These are phyloP conservation scores for Amanita muscaria DNA, from an alignment of 768 basidiomycete genomes.

Conservation along the genomic window DNA sequence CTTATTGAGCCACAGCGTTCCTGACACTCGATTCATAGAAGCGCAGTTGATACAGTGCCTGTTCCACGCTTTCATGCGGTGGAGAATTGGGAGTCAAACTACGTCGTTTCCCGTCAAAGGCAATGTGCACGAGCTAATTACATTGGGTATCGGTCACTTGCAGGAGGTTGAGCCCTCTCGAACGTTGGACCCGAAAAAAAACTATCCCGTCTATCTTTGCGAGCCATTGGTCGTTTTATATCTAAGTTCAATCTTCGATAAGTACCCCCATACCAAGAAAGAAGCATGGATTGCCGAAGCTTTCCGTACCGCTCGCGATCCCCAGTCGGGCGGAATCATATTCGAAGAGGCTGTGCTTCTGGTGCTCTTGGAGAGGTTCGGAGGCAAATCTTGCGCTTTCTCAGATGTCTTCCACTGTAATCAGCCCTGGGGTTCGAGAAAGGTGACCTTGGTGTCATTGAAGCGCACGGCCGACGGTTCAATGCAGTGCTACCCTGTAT, in stretches of 20 bases:
- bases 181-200: no score
- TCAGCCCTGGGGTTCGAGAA: slow-evolving; percentile 8
- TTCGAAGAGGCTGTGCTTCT: neutral
- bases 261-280: slow-evolving; percentile 2
- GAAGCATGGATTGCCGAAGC: slow-evolving; percentile 4
- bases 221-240: slow-evolving; percentile 12
- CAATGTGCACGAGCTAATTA: no score
- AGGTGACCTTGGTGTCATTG: slow-evolving; percentile 7
- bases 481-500: slow-evolving; percentile 9
- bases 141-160: no score
- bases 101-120: no score
- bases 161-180: no score
- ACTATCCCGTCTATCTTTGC: slow-evolving; percentile 11
- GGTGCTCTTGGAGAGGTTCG: slow-evolving; percentile 6
- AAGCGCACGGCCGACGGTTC: slow-evolving; percentile 7
- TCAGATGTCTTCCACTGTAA: slow-evolving; percentile 9
- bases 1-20: slow-evolving; percentile 4
- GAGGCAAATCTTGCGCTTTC: slow-evolving; percentile 9
- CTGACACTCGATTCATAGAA: slow-evolving; percentile 8
- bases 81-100: slow-evolving; percentile 13
- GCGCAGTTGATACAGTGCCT: slow-evolving; percentile 10
- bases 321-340: neutral
- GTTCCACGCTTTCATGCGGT: slow-evolving; percentile 12
- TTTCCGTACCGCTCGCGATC: slow-evolving; percentile 3
- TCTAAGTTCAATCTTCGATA: slow-evolving; percentile 12